Conservation (phyloP, 2,329 filamentous ascomycete genomes). For the Colletotrichum ledebouriae region DNA sequence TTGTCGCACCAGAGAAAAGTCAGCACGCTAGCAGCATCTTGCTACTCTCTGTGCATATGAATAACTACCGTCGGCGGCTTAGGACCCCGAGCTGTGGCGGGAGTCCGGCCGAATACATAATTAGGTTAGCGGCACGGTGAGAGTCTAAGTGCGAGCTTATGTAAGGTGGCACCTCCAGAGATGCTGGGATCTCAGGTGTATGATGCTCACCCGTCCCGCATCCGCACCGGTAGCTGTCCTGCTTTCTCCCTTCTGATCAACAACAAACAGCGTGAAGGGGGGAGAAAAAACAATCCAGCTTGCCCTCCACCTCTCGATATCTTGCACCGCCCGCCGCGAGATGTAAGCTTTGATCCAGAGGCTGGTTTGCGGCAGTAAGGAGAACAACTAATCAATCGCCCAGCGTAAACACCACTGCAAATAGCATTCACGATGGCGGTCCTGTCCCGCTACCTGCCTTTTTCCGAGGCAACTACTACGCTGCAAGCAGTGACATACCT, state of each 20-base stretch:
- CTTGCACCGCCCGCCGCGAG: constrained; percentile 24
- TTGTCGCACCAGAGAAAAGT: constrained; percentile 16
- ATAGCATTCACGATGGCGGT: constrained; percentile 43
- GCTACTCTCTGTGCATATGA: not conserved
- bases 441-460: constrained; percentile 65
- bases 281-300: constrained; percentile 1
- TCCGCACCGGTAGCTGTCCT: constrained; percentile 29
- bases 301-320: not conserved
- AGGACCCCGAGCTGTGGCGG: constrained; percentile 7
- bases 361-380: constrained; percentile 37
- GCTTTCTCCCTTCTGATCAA: constrained; percentile 38
- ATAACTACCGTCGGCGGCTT: not conserved
- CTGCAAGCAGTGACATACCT: constrained; percentile 81
- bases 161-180: constrained; percentile 31
- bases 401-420: constrained; percentile 22
- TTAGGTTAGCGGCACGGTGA: constrained; percentile 12
- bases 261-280: constrained; percentile 28
- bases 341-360: constrained; percentile 34
- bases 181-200: constrained; percentile 32
- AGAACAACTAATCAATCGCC: constrained; percentile 28
- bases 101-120: constrained; percentile 30
- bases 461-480: constrained; percentile 70
- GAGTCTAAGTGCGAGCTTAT: constrained; percentile 26
- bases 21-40: not conserved
- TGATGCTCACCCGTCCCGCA: constrained; percentile 39